These are phyloP conservation scores for Diplocarpon rosae DNA, from an alignment of 2,329 filamentous ascomycete genomes.

Conservation along the genomic window DNA sequence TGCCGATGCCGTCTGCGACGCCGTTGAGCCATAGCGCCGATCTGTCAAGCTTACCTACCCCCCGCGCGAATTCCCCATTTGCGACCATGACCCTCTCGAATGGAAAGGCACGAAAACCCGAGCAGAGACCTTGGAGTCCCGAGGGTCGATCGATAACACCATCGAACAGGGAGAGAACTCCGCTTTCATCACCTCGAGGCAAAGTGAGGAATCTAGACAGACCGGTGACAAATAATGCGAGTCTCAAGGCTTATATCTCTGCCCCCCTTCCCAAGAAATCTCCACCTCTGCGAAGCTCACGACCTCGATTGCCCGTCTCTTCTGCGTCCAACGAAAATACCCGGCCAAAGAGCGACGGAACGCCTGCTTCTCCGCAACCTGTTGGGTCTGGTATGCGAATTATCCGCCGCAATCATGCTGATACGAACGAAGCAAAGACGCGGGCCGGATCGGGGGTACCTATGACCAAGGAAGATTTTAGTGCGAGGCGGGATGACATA, in stretches of 20 bases:
- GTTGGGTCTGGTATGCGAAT: slow-evolving; percentile 22
- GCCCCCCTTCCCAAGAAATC: slow-evolving; percentile 61
- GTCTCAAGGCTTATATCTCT: slow-evolving; percentile 65
- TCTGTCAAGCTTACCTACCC: slow-evolving; percentile 39
- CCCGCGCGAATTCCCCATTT: slow-evolving; percentile 46
- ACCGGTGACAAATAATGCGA: slow-evolving; percentile 31
- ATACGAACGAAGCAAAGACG: slow-evolving; percentile 28
- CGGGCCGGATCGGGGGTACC: slow-evolving; percentile 43
- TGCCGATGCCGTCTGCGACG: slow-evolving; percentile 21
- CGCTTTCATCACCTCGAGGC: slow-evolving; percentile 24
- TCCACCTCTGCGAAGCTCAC: slow-evolving; percentile 68
- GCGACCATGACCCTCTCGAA: slow-evolving; percentile 32
- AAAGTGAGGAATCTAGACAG: slow-evolving; percentile 17
- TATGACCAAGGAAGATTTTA: slow-evolving; percentile 62
- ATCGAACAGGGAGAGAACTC: slow-evolving; percentile 33
- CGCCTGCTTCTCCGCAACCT: slow-evolving; percentile 18
- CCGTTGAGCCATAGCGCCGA: slow-evolving; percentile 31
- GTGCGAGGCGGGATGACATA: slow-evolving; percentile 69
- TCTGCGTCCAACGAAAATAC: slow-evolving; percentile 62
- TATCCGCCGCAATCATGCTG: slow-evolving; percentile 18
- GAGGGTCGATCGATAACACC: slow-evolving; percentile 29
- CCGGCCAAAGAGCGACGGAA: slow-evolving; percentile 51
- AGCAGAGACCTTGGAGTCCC: slow-evolving; percentile 22
- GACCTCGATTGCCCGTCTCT: slow-evolving; percentile 70
- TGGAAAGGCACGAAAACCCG: slow-evolving; percentile 20